These are phyloP conservation scores for Annulohypoxylon bovei DNA, from an alignment of 495 filamentous ascomycete species.

Conservation along the genomic window DNA sequence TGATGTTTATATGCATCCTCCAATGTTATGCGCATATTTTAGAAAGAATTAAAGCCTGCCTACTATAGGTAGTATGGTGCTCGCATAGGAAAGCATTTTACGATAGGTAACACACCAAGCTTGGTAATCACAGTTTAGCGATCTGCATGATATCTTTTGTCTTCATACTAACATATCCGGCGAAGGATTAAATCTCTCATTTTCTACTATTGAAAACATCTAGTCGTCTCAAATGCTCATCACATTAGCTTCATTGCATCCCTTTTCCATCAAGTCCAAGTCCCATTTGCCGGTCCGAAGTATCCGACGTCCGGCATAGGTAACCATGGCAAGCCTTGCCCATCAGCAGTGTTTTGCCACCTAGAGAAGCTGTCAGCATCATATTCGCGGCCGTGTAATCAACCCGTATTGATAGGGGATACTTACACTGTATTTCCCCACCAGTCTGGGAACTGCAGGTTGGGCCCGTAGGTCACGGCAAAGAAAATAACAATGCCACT, in stretches of 20 bases:
- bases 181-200: background rate
- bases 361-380: conserved; percentile 37
- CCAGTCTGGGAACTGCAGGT: conserved; percentile 45
- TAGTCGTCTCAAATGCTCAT: background rate
- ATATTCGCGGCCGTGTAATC: background rate
- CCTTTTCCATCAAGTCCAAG: conserved; percentile 43
- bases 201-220: background rate
- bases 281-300: conserved; percentile 58
- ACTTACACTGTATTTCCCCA: conserved; percentile 48
- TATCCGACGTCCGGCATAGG: conserved; percentile 56
- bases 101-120: no score
- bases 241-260: conserved; percentile 10
- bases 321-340: conserved; percentile 53
- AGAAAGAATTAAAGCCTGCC: no score
- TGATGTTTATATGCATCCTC: no score
- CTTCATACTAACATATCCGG: background rate
- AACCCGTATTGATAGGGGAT: background rate
- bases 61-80: no score
- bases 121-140: no score
- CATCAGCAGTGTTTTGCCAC: conserved; percentile 59
- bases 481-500: conserved; percentile 50
- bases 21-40: no score
- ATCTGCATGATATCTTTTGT: no score
- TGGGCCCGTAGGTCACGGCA: conserved; percentile 45
- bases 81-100: no score